Percentiles rank a stretch among this genome's conserved stretches.
phyloP scores from a whole-genome alignment of 2,329 filamentous ascomycete genomes.

The Geoglossum cookeanum region DNA sequence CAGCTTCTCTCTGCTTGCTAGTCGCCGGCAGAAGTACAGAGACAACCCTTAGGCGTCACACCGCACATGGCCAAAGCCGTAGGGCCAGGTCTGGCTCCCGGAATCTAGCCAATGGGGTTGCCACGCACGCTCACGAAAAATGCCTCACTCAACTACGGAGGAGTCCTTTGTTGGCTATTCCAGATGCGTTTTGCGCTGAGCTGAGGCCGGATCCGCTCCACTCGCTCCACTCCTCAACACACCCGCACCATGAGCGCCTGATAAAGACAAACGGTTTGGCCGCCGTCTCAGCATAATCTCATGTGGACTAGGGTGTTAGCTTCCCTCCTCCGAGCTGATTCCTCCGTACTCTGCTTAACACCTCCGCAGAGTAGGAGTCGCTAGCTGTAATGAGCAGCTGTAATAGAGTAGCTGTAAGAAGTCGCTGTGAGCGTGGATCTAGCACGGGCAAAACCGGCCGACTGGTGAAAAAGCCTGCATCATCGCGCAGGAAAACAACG shows the following conservation, averaged over 20 bases:
- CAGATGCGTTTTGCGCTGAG: background rate
- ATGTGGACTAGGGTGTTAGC: background rate
- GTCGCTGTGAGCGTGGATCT: no score
- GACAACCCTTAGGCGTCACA: no score
- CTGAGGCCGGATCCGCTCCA: background rate
- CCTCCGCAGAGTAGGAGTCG: no score
- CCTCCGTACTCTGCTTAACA: no score
- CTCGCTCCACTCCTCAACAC: no score
- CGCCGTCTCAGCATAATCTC: background rate
- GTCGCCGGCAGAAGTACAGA: background rate
- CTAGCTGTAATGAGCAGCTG: no score
- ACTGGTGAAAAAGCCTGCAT: no score
- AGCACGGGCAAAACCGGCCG: background rate
- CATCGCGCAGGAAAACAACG: background rate
- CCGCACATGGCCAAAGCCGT: background rate
- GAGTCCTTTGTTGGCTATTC: background rate
- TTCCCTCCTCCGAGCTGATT: no score
- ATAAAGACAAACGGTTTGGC: no score
- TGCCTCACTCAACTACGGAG: background rate
- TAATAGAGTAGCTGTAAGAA: no score
- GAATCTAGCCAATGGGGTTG: background rate
- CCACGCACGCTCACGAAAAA: background rate
- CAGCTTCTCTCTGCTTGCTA: background rate
- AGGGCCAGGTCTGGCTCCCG: background rate
- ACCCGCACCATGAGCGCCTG: background rate